Evolutionary conservation across 2,329 filamentous ascomycete genomes (phyloP), one percentile per base, ranked within the genome.

Genomic region (Neodidymelliopsis sp.): DNA sequence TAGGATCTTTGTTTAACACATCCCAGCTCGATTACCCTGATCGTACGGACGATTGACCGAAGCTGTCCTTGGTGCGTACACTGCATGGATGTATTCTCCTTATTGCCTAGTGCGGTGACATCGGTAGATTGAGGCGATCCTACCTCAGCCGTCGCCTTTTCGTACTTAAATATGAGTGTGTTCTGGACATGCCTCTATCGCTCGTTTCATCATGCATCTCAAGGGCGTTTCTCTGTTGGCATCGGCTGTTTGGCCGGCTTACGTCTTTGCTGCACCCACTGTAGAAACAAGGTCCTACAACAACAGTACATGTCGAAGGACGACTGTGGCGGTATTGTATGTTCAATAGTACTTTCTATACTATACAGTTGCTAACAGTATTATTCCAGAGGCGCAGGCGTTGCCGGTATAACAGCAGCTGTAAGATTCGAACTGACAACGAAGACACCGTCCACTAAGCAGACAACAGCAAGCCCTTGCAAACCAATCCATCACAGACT

Each of bases 391-490:
- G 85, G 85, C 24, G 85, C 80, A 11, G 85, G 85, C 10, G 80
- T 84, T 43, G 79, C 84, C 1, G 85, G 85, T 5, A 82, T 88
- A 29, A 82, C 84, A 10, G 83, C 85, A 11, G 84, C 84, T 16
- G 77, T 79, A 66, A 51, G 74, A 4, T 51, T n/a, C 10, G 20
- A 7, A 15, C 15, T 11, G 10, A 28, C 13, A 9, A 27, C 19
- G 10, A 38, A n/a, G 28, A 6, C 12, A 11, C n/a, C 19, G 6
- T 10, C 7, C 18, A 6, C 35, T 42, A 18, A 49, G 54, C 8
- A 60, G 4, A 24, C 19, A 2, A 28, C 50, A 79, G 77, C 84
- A 88, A 76, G 78, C 84, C 3, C 67, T 89, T 5, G 70, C 77
- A 4, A 86, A 88, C 43, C 77, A 79, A 2, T 86, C 84, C 0